A percentile compares a stretch with the other conserved stretches of the same genome.
Conservation (phyloP, 2,329 filamentous ascomycete species). For the Xylariaceae sp. region DNA sequence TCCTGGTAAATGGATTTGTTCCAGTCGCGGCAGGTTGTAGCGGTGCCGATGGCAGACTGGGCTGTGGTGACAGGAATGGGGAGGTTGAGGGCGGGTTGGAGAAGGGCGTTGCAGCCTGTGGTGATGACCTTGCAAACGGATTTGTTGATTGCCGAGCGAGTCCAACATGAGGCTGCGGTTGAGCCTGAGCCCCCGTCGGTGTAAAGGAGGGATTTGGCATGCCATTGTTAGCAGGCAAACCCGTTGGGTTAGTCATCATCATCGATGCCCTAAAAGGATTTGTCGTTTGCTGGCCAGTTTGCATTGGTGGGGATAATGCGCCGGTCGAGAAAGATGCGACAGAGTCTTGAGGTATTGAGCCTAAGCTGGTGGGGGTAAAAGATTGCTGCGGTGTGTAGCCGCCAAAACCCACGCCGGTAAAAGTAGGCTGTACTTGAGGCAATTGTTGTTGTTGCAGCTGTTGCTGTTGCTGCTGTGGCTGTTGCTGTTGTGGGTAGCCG, state of each 20-base stretch:
- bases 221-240: slow-evolving; percentile 43
- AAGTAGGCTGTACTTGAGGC: slow-evolving; percentile 54
- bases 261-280: slow-evolving; percentile 96
- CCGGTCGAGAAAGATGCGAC: slow-evolving; percentile 57
- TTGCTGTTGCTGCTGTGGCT: slow-evolving; percentile 45
- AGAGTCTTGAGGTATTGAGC: slow-evolving; percentile 64
- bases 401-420: slow-evolving; percentile 80
- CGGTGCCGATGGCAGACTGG: slow-evolving; percentile 46
- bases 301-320: slow-evolving; percentile 48
- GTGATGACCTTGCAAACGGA: slow-evolving; percentile 76
- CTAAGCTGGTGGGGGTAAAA: slow-evolving; percentile 60
- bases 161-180: slow-evolving; percentile 17
- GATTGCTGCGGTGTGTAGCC: slow-evolving; percentile 73
- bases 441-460: slow-evolving; percentile 49
- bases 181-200: slow-evolving; percentile 46
- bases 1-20: slow-evolving; percentile 65
- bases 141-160: slow-evolving; percentile 75
- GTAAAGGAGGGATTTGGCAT: slow-evolving; percentile 45
- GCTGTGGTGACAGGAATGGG: slow-evolving; percentile 52
- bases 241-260: slow-evolving; percentile 66
- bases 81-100: slow-evolving; percentile 44
- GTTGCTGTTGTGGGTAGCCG: slow-evolving; percentile 44
- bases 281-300: slow-evolving; percentile 66
- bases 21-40: slow-evolving; percentile 59
- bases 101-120: slow-evolving; percentile 49